A percentile compares a stretch with the other conserved stretches of the same genome.
These are phyloP conservation scores for Termitomyces sp. DNA, from an alignment of 768 basidiomycete species.

Conservation along the genomic window DNA sequence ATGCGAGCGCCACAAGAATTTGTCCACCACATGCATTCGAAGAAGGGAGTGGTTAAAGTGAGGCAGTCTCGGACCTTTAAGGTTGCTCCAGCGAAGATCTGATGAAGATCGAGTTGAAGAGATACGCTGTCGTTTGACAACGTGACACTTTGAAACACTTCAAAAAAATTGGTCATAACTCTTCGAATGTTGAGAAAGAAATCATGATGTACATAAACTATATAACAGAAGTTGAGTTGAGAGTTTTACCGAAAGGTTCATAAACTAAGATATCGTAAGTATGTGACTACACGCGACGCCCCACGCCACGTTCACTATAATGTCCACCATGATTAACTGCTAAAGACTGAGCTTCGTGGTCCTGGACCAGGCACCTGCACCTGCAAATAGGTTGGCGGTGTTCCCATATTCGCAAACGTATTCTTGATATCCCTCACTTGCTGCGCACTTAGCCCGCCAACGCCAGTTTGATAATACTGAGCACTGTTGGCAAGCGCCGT, in stretches of 20 bases:
- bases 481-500: slow-evolving; percentile 37
- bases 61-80: no score
- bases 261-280: slow-evolving; percentile 9
- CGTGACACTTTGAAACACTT: no score
- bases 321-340: slow-evolving; percentile 9
- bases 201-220: slow-evolving; percentile 6
- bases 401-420: slow-evolving; percentile 45
- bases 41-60: no score
- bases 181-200: background rate
- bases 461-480: slow-evolving; percentile 29
- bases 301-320: background rate
- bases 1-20: no score
- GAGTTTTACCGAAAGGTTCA: background rate
- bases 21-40: no score
- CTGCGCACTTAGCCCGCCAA: slow-evolving; percentile 47
- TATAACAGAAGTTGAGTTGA: slow-evolving; percentile 3
- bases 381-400: slow-evolving; percentile 24
- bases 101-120: no score
- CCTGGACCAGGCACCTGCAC: slow-evolving; percentile 17
- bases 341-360: slow-evolving; percentile 16
- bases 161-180: no score
- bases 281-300: background rate
- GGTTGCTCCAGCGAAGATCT: no score
- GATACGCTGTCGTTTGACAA: no score
- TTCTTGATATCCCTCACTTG: slow-evolving; percentile 62